phyloP scores from a whole-genome alignment of 2,329 filamentous ascomycete genomes.

The Stagonosporopsis vannaccii region DNA sequence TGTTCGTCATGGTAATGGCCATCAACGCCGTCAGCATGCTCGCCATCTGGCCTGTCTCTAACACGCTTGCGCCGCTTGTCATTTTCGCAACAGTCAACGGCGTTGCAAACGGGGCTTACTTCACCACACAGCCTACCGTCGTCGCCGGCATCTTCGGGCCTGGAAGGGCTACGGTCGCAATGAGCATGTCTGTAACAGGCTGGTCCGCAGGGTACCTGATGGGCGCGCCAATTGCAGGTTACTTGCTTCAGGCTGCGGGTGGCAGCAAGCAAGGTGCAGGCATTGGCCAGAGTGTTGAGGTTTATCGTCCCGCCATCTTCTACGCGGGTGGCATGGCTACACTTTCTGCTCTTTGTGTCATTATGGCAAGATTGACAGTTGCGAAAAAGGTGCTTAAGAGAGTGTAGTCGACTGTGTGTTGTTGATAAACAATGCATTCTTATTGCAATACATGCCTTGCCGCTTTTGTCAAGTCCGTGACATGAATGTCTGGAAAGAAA shows the following conservation, averaged over 20 bases:
- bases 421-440: background rate
- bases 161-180: constrained; percentile 34
- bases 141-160: constrained; percentile 37
- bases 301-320: constrained; percentile 39
- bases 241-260: constrained; percentile 34
- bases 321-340: constrained; percentile 35
- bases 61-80: constrained; percentile 30
- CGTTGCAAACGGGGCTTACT: constrained; percentile 38
- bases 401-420: background rate
- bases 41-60: constrained; percentile 39
- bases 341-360: constrained; percentile 8
- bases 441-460: background rate
- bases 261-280: constrained; percentile 20
- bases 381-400: constrained; percentile 12
- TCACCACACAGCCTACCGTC: constrained; percentile 36
- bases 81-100: constrained; percentile 38
- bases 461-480: background rate
- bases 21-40: constrained; percentile 40
- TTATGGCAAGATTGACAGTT: constrained; percentile 6
- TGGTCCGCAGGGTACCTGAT: constrained; percentile 38
- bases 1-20: constrained; percentile 35
- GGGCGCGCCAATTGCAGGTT: constrained; percentile 39
- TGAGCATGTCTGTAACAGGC: constrained; percentile 37
- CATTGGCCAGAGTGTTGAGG: constrained; percentile 22
- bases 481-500: too few species aligned